Base-by-base conservation (phyloP, 495 filamentous ascomycete genomes). In the Pseudomonodictys pantanalensis region DNA sequence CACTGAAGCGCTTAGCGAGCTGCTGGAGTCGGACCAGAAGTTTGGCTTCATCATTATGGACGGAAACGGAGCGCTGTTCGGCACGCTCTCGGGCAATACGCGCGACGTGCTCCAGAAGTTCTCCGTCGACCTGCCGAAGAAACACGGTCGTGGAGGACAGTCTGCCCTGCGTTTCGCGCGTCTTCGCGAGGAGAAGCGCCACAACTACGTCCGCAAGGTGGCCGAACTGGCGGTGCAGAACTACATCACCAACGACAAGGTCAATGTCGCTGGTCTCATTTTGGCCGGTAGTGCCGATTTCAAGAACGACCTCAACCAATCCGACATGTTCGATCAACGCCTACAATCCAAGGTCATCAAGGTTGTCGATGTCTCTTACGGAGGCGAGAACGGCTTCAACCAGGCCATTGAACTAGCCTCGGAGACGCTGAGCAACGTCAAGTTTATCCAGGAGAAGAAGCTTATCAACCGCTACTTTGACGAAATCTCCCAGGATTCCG, bases 21-120 rank as follows among this genome's bases (percentile, higher is more conserved):
- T 98, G 57, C 84, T 98, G 44, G 93, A 97, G 76, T 96, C 92
- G 4, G 93, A 98, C 73, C 92, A 95, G 78, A 96, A 95, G 76
- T 98, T 98, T 69, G 93, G 93, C 32, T 98, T 98, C 74, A 98
- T 98, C 69, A 84, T 98, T 75, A 98, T 98, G 95, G 93, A 97
- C 70, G 93, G 93, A 77, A 97, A 97, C 74, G 93, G 93, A 58
- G 89, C 93, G 4, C 83, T 98, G 22, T 98, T 98, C 69, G 93
- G 95, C 50, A 97, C 93, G 0, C 79, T 98, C 18, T 95, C 90
- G 68, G 93, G 93, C 51, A 98, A 98, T 73, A 98, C 95, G 26
- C 83, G 93, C 62, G 93, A 98, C 63, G 81, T 97, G n/a, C 79
- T 97, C 24, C 95, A 97, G 78, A 97, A 97, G 75, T 92, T 98